Percentiles rank a stretch among this genome's conserved stretches.
These are phyloP conservation scores for Macroventuria anomochaeta DNA, from an alignment of 2,329 filamentous ascomycete species.

Conservation along the genomic window DNA sequence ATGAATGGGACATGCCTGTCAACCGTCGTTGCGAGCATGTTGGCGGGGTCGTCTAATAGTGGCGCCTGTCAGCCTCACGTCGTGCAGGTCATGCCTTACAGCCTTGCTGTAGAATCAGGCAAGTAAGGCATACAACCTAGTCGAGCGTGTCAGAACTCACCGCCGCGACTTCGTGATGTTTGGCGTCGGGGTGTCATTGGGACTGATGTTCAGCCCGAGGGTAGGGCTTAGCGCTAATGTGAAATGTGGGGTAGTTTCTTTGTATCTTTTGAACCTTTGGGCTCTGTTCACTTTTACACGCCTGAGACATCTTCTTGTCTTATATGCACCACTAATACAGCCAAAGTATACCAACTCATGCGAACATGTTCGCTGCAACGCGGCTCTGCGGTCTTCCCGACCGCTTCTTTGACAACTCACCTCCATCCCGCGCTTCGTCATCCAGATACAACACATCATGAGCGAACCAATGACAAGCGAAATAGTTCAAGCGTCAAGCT, in stretches of 20 bases:
- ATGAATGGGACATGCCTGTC: not conserved
- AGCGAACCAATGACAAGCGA: not conserved
- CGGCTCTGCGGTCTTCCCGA: constrained; percentile 14
- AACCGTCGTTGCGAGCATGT: not conserved
- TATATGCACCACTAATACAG: not conserved
- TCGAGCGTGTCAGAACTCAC: constrained; percentile 1
- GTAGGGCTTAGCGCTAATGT: constrained; percentile 6
- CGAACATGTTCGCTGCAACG: not conserved
- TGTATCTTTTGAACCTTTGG: too few species aligned
- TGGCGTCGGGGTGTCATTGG: not conserved
- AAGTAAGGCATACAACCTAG: not conserved
- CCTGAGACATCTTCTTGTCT: not conserved
- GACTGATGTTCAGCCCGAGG: not conserved
- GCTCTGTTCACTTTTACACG: not conserved
- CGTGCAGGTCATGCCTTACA: constrained; percentile 4
- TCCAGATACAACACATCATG: not conserved
- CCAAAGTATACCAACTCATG: not conserved
- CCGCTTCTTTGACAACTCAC: not conserved
- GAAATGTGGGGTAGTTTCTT: constrained; percentile 4
- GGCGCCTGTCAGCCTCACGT: constrained; percentile 10
- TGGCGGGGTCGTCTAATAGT: constrained; percentile 5
- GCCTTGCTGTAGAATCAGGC: not conserved
- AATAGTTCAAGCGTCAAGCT: not conserved
- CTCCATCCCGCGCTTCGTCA: constrained; percentile 1
- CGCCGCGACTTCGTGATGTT: not conserved